phyloP scores from a whole-genome alignment of 441 rosid genomes.

The Viola pubescens region DNA sequence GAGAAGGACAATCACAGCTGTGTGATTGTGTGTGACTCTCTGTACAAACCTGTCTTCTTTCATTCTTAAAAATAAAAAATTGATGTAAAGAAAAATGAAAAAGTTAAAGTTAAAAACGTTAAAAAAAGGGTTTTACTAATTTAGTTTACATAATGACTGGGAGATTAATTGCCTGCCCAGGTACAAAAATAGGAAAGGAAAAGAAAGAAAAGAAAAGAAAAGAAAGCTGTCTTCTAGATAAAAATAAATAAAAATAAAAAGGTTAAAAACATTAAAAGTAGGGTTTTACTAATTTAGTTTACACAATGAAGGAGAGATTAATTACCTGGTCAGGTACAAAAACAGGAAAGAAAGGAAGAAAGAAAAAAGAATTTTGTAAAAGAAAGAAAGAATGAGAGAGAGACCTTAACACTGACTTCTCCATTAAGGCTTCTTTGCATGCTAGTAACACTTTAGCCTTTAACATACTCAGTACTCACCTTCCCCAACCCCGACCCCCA shows the following conservation, averaged over 20 bases:
- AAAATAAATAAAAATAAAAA: no score
- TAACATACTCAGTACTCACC: no score
- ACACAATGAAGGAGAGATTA: not conserved
- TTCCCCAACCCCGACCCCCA: not conserved
- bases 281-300: not conserved
- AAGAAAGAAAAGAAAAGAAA: not conserved
- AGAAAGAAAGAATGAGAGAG: not conserved
- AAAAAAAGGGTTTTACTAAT: not conserved
- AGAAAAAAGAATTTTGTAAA: not conserved
- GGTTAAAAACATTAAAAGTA: no score
- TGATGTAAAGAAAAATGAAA: no score
- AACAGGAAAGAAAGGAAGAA: not conserved
- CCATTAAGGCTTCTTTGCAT: slow-evolving; percentile 16
- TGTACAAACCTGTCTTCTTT: not conserved
- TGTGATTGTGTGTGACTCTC: not conserved
- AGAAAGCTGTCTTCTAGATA: no score
- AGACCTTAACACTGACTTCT: slow-evolving; percentile 9
- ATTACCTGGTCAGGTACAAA: no score
- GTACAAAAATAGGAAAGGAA: no score
- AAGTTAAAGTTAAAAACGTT: no score
- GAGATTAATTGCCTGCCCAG: no score
- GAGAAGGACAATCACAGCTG: slow-evolving; percentile 16
- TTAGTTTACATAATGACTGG: not conserved
- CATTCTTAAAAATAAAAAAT: not conserved
- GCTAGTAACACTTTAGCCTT: not conserved